Base-by-base conservation (phyloP, 1,284 basidiomycete species). In the Rhodotorula sp. region DNA sequence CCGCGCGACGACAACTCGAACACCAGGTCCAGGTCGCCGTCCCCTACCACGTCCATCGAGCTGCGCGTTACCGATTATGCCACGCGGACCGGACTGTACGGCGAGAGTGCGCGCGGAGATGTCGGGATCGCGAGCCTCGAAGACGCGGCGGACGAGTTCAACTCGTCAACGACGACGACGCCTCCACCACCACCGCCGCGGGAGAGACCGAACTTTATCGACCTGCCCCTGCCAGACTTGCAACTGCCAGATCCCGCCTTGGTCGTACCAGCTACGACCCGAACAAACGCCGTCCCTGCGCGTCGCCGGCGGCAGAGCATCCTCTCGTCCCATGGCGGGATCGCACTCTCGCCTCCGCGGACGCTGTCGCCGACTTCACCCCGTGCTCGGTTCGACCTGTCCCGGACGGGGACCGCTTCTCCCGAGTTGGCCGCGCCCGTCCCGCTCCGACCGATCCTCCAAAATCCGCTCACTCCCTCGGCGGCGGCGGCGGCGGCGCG, bases 151-250 rank as follows among this genome's bases (percentile, higher is more conserved):
- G 37, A 42, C 48, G n/a, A n/a, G 12, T 66, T 10, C 58, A 51
- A 10, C 45, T 58, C 33, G 56, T 66, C 58, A 37, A 44, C 14
- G 42, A 33, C 10, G 14, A 20, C 55, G 10, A 20, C 60, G 55
- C 66, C 60, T 18, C 24, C 12, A 2, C 4, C 26, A 29, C 29
- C 54, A 5, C 24, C 37, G 26, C 48, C 48, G n/a, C 29, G 44
- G 2, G 8, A 55, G 6, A 60, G 70, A 22, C 67, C 67, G 15
- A 53, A 59, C 48, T 68, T 69, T 26, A 64, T 71, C 67, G 72
- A 74, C 67, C 51, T 71, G 14, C 59, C 69, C 6, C 64, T 72
- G 3, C 73, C 70, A n/a, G 68, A 70, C 26, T 62, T 74, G n/a
- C 56, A 65, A 55, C 64, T 75, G 7, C 73, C 73, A 4, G 69